A percentile compares a stretch with the other conserved stretches of the same genome.
phyloP scores from a whole-genome alignment of 768 basidiomycete genomes.

The Podaxis sp. region DNA sequence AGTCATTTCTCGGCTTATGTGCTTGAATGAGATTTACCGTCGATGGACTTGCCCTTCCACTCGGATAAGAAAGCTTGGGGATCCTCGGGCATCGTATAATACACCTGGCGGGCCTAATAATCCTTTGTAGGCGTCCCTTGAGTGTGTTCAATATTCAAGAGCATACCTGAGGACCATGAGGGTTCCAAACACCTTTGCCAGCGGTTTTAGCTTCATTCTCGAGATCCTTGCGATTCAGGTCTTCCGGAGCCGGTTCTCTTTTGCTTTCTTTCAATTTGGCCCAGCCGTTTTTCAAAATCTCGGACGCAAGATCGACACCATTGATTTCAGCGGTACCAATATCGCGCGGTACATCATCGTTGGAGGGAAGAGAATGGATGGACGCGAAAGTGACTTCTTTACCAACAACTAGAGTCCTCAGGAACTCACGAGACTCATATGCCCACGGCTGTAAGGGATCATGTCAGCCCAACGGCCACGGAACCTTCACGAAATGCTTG shows the following conservation, averaged over 20 bases:
- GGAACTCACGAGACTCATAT: conserved; percentile 90
- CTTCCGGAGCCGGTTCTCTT: conserved; percentile 80
- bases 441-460: conserved; percentile 70
- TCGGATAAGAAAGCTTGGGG: conserved; percentile 86
- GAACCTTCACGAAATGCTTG: conserved; percentile 25
- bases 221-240: conserved; percentile 66
- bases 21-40: conserved; percentile 51
- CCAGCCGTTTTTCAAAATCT: conserved; percentile 90
- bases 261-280: conserved; percentile 87
- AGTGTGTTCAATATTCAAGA: background rate
- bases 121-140: conserved; percentile 9
- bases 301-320: conserved; percentile 69
- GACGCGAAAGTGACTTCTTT: conserved; percentile 88
- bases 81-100: conserved; percentile 88
- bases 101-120: conserved; percentile 64
- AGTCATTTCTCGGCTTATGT: conserved; percentile 9
- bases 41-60: conserved; percentile 89
- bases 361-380: conserved; percentile 74
- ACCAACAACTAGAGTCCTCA: conserved; percentile 82
- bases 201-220: conserved; percentile 75
- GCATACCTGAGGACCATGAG: conserved; percentile 69
- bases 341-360: conserved; percentile 77
- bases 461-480: background rate
- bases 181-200: conserved; percentile 86
- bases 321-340: conserved; percentile 74